Evolutionary conservation across 1,284 basidiomycete genomes (phyloP).

Genomic region (Leccinum fallax): DNA sequence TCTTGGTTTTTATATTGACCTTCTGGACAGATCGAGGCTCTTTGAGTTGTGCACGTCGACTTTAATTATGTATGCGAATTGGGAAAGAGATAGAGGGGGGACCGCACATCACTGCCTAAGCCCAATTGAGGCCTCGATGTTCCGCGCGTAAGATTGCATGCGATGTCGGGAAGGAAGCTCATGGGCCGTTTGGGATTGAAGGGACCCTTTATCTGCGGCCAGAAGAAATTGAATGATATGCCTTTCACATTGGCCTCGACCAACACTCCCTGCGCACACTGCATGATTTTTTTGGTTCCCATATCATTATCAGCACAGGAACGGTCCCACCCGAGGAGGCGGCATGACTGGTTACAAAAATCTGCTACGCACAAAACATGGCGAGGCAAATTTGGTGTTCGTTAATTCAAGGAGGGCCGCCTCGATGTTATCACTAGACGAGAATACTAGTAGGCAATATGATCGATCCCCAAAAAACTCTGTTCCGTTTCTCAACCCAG

Average conservation of each 20-base stretch:
- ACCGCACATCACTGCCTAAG: background rate
- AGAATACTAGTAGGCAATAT: background rate
- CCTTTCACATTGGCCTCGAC: too few relatives aligned
- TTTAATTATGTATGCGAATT: background rate
- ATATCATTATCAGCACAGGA: background rate
- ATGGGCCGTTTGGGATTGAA: background rate
- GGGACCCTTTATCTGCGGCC: background rate
- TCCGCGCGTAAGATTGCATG: background rate
- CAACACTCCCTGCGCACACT: background rate
- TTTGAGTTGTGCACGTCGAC: slow-evolving; percentile 1
- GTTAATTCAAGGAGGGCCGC: too few relatives aligned
- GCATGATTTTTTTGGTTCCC: background rate
- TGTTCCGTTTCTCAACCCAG: background rate
- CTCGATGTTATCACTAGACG: background rate
- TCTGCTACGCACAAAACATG: background rate
- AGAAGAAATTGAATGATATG: background rate
- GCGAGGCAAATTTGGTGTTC: too few relatives aligned
- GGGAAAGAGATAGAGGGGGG: background rate
- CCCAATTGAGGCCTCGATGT: background rate
- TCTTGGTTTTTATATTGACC: slow-evolving; percentile 10
- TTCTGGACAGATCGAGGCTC: background rate
- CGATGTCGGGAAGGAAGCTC: background rate
- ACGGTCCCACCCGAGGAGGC: background rate
- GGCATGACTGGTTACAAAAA: background rate
- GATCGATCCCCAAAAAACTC: background rate